phyloP scores from a whole-genome alignment of 768 basidiomycete species.

The Tricholoma bakamatsutake region DNA sequence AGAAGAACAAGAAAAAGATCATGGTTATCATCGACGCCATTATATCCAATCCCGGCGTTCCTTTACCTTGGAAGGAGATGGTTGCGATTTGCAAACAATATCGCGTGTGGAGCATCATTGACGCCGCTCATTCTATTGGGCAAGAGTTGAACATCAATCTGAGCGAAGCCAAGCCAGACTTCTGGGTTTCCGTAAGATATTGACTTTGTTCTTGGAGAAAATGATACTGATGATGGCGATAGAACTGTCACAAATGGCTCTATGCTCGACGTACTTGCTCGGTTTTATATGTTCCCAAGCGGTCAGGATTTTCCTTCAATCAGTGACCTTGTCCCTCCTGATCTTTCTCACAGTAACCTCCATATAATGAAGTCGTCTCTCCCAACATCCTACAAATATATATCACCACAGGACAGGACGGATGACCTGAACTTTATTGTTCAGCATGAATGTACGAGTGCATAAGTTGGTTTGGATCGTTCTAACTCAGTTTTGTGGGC shows the following conservation, averaged over 20 bases:
- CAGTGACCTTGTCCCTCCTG: too few species aligned
- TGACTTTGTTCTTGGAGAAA: background rate
- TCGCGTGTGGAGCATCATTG: conserved; percentile 62
- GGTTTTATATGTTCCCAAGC: conserved; percentile 68
- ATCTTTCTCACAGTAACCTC: conserved; percentile 68
- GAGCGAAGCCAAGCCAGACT: conserved; percentile 55
- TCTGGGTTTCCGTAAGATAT: conserved; percentile 65
- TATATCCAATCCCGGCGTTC: conserved; percentile 54
- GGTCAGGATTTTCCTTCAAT: conserved; percentile 21
- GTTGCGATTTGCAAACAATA: conserved; percentile 58
- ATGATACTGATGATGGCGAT: background rate
- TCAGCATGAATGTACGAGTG: conserved; percentile 34
- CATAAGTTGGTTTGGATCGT: background rate
- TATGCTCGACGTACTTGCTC: conserved; percentile 63
- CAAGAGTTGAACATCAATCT: conserved; percentile 66
- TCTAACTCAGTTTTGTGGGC: background rate
- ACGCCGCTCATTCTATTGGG: conserved; percentile 80
- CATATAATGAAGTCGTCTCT: conserved; percentile 54
- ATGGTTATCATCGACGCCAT: conserved; percentile 70
- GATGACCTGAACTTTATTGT: conserved; percentile 32
- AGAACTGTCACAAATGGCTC: conserved; percentile 89
- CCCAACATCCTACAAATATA: conserved; percentile 50
- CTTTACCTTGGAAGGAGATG: conserved; percentile 76
- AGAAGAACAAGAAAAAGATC: conserved; percentile 31
- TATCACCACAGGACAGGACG: conserved; percentile 29